Conservation (phyloP, 257 asterid genomes). For the Solanum pinnatisectum region DNA sequence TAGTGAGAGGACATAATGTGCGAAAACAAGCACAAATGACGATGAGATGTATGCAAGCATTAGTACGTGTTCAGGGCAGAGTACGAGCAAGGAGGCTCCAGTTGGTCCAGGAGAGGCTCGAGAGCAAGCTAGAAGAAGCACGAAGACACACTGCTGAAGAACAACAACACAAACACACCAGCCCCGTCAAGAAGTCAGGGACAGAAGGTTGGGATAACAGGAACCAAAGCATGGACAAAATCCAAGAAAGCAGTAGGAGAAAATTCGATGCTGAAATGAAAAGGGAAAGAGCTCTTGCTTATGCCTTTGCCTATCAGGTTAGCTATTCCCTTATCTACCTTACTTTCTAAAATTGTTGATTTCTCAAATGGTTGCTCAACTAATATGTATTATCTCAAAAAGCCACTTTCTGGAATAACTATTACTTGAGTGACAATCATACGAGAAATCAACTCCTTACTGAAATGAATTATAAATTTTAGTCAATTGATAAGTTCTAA, state of each 20-base stretch:
- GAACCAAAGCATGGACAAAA: constrained; percentile 30
- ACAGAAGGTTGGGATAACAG: constrained; percentile 41
- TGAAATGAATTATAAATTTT: neutral
- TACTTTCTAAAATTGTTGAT: neutral
- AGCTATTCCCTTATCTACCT: neutral
- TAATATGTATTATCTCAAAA: neutral
- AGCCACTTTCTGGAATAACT: neutral
- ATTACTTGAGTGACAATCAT: neutral
- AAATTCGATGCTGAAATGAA: constrained; percentile 44
- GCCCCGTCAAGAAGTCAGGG: constrained; percentile 28
- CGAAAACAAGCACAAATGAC: constrained; percentile 93
- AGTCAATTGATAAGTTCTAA: neutral
- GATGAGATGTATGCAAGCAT: constrained; percentile 95
- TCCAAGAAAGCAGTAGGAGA: constrained; percentile 35
- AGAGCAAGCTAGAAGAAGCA: constrained; percentile 36
- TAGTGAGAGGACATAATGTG: constrained; percentile 90
- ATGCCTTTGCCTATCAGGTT: constrained; percentile 74
- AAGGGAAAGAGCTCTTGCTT: constrained; percentile 66
- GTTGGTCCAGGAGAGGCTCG: constrained; percentile 32
- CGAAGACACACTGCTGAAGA: constrained; percentile 8
- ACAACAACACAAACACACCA: neutral
- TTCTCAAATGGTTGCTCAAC: neutral
- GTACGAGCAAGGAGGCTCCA: constrained; percentile 76
- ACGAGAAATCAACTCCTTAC: neutral
- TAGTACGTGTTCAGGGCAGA: constrained; percentile 85